phyloP scores from a whole-genome alignment of 2,329 filamentous ascomycete species.

The Scytalidium sp. region DNA sequence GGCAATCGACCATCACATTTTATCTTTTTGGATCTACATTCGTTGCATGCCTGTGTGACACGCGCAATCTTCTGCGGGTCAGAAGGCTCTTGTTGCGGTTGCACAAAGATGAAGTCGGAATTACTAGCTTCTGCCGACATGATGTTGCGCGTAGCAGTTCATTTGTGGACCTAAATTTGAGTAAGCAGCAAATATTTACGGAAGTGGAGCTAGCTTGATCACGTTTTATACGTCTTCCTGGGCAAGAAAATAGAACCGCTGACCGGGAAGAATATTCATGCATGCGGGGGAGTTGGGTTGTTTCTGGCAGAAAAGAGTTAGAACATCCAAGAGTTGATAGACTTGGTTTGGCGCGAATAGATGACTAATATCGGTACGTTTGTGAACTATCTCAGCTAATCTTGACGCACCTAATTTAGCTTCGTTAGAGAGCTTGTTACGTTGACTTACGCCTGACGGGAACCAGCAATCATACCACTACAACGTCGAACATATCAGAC shows the following conservation, averaged over 20 bases:
- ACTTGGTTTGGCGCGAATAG: not conserved
- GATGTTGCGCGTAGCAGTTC: not conserved
- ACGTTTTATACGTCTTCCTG: too few relatives aligned
- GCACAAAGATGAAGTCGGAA: not conserved
- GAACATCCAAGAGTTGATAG: not conserved
- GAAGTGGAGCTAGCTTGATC: too few relatives aligned
- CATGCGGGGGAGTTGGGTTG: too few relatives aligned
- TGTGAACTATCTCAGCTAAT: not conserved
- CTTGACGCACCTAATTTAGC: not conserved
- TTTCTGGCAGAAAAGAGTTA: not conserved
- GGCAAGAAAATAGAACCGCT: too few relatives aligned
- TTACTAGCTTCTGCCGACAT: not conserved
- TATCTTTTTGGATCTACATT: conserved; percentile 94
- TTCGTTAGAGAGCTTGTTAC: not conserved
- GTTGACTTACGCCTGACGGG: not conserved
- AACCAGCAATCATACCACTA: too few relatives aligned
- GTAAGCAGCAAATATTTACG: not conserved
- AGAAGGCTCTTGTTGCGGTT: not conserved
- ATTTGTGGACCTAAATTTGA: not conserved
- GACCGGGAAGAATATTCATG: too few relatives aligned
- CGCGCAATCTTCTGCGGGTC: not conserved
- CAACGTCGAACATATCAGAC: too few relatives aligned
- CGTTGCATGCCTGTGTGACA: conserved; percentile 48
- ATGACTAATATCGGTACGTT: not conserved
- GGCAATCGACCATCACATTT: conserved; percentile 75